Evolutionary conservation across 345 rosid species (phyloP).

Genomic region (Laguncularia racemosa): DNA sequence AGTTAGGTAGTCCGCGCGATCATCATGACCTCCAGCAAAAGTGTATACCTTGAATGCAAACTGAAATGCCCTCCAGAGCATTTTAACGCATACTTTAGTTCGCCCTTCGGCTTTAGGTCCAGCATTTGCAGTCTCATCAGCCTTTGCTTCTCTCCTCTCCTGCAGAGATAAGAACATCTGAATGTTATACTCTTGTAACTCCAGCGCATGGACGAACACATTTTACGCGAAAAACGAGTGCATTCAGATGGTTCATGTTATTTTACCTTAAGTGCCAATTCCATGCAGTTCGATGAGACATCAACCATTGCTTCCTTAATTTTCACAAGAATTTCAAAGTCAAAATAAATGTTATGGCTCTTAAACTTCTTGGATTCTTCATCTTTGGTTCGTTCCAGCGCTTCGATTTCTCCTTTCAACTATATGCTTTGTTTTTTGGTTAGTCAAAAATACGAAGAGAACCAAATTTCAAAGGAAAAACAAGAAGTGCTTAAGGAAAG

Average conservation of each 20-base stretch:
- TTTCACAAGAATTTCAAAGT: slow-evolving; percentile 58
- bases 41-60: slow-evolving; percentile 81
- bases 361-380: slow-evolving; percentile 79
- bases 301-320: slow-evolving; percentile 92
- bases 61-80: slow-evolving; percentile 89
- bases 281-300: slow-evolving; percentile 89
- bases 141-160: slow-evolving; percentile 68
- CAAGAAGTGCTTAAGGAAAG: background rate
- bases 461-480: background rate
- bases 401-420: slow-evolving; percentile 73
- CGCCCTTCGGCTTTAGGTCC: slow-evolving; percentile 25
- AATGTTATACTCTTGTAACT: too few species aligned
- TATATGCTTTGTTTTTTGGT: slow-evolving; percentile 14
- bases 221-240: too few species aligned
- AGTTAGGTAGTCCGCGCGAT: slow-evolving; percentile 76
- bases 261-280: slow-evolving; percentile 69
- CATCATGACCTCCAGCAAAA: slow-evolving; percentile 95
- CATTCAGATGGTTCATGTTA: background rate
- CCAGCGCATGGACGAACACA: too few species aligned
- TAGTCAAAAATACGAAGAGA: slow-evolving; percentile 1
- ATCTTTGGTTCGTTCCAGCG: slow-evolving; percentile 75
- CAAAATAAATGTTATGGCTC: slow-evolving; percentile 64
- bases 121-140: slow-evolving; percentile 14
- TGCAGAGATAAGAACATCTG: slow-evolving; percentile 11
- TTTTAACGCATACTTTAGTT: slow-evolving; percentile 35